Evolutionary conservation across 129 eudicot genomes (phyloP).

Genomic region (Centaurea solstitialis): DNA sequence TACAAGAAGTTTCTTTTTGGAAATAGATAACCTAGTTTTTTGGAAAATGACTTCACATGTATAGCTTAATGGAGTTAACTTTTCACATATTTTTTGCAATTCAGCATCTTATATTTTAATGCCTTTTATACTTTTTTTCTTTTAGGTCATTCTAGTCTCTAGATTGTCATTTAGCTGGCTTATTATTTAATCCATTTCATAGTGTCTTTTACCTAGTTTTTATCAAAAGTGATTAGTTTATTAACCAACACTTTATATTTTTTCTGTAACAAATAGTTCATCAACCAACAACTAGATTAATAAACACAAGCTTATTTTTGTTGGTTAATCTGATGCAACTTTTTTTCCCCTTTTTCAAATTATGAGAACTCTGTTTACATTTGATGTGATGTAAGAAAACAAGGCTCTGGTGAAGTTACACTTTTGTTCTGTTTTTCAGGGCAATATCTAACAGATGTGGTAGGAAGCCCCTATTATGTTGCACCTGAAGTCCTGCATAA

Average conservation of each 20-base stretch:
- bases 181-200: too few species aligned
- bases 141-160: background rate
- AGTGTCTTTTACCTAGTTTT: too few species aligned
- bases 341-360: background rate
- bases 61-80: background rate
- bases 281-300: background rate
- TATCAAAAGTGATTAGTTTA: background rate
- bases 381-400: too few species aligned
- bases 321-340: too few species aligned
- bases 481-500: constrained; percentile 64
- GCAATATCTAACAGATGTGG: constrained; percentile 57
- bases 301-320: background rate
- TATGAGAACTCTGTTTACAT: background rate
- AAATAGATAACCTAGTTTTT: too few species aligned
- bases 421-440: constrained; percentile 23
- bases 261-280: background rate
- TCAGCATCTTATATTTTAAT: background rate
- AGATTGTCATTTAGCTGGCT: background rate
- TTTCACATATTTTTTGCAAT: too few species aligned
- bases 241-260: too few species aligned
- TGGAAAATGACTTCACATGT: too few species aligned
- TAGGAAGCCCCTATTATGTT: constrained; percentile 68
- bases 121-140: background rate
- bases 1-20: too few species aligned
- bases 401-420: too few species aligned